These are phyloP conservation scores for Vinca minor DNA, from an alignment of 257 asterid species.

Conservation along the genomic window DNA sequence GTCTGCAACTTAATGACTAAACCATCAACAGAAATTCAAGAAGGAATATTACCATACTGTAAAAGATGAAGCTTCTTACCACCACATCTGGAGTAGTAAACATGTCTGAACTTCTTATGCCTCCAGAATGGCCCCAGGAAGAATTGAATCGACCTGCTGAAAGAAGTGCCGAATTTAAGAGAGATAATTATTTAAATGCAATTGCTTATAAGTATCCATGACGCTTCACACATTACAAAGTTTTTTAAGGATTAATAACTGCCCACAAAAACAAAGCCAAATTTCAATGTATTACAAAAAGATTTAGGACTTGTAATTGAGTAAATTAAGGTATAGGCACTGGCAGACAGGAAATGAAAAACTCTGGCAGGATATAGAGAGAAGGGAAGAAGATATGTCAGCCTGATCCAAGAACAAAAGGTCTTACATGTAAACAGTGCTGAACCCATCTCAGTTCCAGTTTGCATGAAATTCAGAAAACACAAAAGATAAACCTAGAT, in stretches of 20 bases:
- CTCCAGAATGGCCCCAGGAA: slow-evolving; percentile 37
- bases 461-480: background rate
- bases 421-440: background rate
- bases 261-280: too few relatives aligned
- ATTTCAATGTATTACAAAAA: background rate
- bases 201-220: background rate
- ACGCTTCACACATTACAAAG: background rate
- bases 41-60: background rate
- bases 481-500: background rate
- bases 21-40: background rate
- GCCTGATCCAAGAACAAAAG: background rate
- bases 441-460: background rate
- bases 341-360: background rate
- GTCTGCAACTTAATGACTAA: slow-evolving; percentile 31
- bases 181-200: background rate
- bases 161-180: background rate
- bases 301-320: background rate
- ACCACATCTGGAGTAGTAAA: slow-evolving; percentile 38
- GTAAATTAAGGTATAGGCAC: background rate
- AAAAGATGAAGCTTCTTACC: slow-evolving; percentile 25
- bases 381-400: background rate
- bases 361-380: background rate
- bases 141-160: slow-evolving; percentile 24
- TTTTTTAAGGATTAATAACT: background rate
- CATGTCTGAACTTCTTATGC: slow-evolving; percentile 23